Evolutionary conservation across 495 filamentous ascomycete genomes (phyloP).

Genomic region (Recurvomyces mirabilis): DNA sequence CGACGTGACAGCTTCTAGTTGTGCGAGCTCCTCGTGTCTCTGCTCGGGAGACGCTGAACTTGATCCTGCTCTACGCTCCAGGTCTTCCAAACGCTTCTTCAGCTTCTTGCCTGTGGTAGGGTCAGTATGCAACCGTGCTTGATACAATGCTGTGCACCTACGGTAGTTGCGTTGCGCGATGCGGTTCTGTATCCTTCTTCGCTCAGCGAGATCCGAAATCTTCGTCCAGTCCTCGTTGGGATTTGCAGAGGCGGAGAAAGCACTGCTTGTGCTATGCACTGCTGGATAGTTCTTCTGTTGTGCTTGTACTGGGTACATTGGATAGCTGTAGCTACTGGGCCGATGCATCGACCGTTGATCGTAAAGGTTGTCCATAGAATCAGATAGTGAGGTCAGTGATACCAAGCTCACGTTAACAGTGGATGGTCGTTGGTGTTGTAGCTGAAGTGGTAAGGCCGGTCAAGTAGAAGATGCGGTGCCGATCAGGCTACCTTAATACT

Average conservation of each 20-base stretch:
- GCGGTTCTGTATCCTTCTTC: conserved; percentile 89
- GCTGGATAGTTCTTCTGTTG: conserved; percentile 15
- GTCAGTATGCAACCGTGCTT: background rate
- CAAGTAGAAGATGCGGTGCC: too few species aligned
- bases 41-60: conserved; percentile 63
- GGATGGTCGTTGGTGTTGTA: background rate
- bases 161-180: conserved; percentile 98
- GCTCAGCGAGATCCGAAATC: conserved; percentile 92
- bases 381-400: background rate
- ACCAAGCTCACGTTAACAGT: background rate
- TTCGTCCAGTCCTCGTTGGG: conserved; percentile 99
- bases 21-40: conserved; percentile 42
- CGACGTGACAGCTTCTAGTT: conserved; percentile 13
- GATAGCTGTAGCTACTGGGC: conserved; percentile 13
- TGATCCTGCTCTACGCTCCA: conserved; percentile 82
- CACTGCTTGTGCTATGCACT: conserved; percentile 59
- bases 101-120: conserved; percentile 78
- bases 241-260: conserved; percentile 92
- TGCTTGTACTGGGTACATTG: conserved; percentile 4
- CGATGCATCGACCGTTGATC: conserved; percentile 17
- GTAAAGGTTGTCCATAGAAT: conserved; percentile 4
- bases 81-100: conserved; percentile 91
- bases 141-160: conserved; percentile 42
- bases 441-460: background rate
- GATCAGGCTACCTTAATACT: conserved; percentile 6